Base-by-base conservation (phyloP, 2,329 filamentous ascomycete genomes). In the Torrubiellomyces zombiae region DNA sequence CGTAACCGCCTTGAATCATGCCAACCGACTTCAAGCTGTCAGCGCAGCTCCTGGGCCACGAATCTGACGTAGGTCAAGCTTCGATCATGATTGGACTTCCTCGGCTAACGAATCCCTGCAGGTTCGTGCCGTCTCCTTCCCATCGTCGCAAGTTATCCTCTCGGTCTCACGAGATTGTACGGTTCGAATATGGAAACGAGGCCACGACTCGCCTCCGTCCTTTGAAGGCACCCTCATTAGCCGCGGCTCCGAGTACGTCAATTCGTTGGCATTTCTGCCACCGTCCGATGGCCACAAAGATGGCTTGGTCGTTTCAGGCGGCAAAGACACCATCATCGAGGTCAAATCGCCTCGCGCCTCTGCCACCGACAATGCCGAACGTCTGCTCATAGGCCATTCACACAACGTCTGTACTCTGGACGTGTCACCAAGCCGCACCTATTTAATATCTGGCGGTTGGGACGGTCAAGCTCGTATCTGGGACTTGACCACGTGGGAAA, bases 101-200 rank as follows among this genome's bases (percentile, higher is more conserved):
- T 24, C 17, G 25, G 19, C 32, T 44, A 23, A 43, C 33, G 24
- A 13, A 11, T 16, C 8, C n/a, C 9, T 13, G 14, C 38, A 95
- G 86, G 86, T 98, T 39, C 82, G 86, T 40, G 78, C 72, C 35
- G 77, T 93, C 39, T 63, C 63, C 44, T 94, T 86, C 43, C 80
- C 83, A 13, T 65, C 66, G 25, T 57, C 76, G 31, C 67, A 76
- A 35, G 61, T 67, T 22, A 59, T 93, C 31, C 56, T 93, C 36
- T 92, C 89, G 12, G 82, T 81, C 18, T 95, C 89, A 23, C 69
- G 89, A 54, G 89, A 98, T 56, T 78, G 76, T 40, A 91, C 81
- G 10, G 83, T 94, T 27, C 75, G 86, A 24, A 55, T 80, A 37
- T 98, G 89, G 89, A 75, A 71, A 36, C 71, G 72, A 30, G 60